Evolutionary conservation across 352 stramenopile species (phyloP).

Genomic region (Globisporangium apiculatum): DNA sequence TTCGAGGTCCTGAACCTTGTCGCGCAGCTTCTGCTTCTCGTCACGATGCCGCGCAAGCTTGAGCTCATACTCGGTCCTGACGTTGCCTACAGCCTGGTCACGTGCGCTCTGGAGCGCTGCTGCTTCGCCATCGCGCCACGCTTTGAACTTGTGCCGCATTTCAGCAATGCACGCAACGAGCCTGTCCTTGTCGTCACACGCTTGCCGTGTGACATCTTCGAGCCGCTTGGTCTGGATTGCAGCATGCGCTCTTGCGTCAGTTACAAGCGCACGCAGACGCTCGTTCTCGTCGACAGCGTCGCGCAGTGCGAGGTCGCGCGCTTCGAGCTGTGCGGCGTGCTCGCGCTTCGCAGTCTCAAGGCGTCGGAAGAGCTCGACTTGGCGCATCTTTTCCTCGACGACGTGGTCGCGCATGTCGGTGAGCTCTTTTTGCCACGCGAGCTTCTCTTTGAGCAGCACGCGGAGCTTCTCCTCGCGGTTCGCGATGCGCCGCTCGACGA

Average conservation of each 20-base stretch:
- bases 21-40: slow-evolving; percentile 66
- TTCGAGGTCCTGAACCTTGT: slow-evolving; percentile 69
- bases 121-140: slow-evolving; percentile 57
- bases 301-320: slow-evolving; percentile 21
- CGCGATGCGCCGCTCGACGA: slow-evolving; percentile 39
- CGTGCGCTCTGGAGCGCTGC: slow-evolving; percentile 23
- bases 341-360: slow-evolving; percentile 48
- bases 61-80: slow-evolving; percentile 59
- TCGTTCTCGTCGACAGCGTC: slow-evolving; percentile 41
- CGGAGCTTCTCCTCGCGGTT: slow-evolving; percentile 63
- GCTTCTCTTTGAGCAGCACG: slow-evolving; percentile 54
- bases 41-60: slow-evolving; percentile 61
- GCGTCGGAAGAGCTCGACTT: slow-evolving; percentile 53
- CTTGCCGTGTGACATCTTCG: slow-evolving; percentile 37
- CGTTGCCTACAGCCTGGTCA: slow-evolving; percentile 39
- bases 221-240: slow-evolving; percentile 35
- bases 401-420: slow-evolving; percentile 51
- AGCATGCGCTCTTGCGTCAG: slow-evolving; percentile 36
- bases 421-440: slow-evolving; percentile 61
- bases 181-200: slow-evolving; percentile 50
- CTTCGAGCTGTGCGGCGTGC: slow-evolving; percentile 26
- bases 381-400: slow-evolving; percentile 66
- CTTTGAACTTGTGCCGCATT: slow-evolving; percentile 45
- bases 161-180: slow-evolving; percentile 46
- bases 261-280: slow-evolving; percentile 22